Evolutionary conservation across 2,329 filamentous ascomycete genomes (phyloP).

Genomic region (Aureobasidium uvarum): DNA sequence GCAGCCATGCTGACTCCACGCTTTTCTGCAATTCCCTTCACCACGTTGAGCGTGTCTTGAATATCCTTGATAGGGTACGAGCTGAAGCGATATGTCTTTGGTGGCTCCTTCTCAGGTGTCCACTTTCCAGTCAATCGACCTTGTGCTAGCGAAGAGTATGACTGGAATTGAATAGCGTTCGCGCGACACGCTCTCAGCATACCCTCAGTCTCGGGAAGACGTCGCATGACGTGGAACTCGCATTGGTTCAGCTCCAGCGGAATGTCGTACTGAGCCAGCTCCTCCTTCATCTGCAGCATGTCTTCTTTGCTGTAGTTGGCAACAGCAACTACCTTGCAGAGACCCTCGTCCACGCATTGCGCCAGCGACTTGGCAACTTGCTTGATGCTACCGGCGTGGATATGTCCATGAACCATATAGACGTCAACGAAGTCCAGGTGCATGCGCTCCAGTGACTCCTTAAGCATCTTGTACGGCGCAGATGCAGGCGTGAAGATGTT

Average conservation of each 20-base stretch:
- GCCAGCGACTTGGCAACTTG: conserved; percentile 45
- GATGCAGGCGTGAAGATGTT: conserved; percentile 38
- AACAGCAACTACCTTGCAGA: conserved; percentile 46
- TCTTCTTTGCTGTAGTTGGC: conserved; percentile 47
- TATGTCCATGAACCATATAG: conserved; percentile 46
- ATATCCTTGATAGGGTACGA: conserved; percentile 48
- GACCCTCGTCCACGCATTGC: conserved; percentile 45
- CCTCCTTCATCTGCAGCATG: conserved; percentile 47
- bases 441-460: conserved; percentile 41
- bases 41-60: conserved; percentile 41
- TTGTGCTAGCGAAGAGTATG: conserved; percentile 45
- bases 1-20: conserved; percentile 40
- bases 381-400: conserved; percentile 44
- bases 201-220: conserved; percentile 44
- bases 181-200: conserved; percentile 44
- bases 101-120: conserved; percentile 41
- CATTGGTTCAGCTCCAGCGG: conserved; percentile 49
- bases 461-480: conserved; percentile 41
- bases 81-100: conserved; percentile 42
- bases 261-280: conserved; percentile 40
- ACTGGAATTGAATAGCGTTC: conserved; percentile 46
- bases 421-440: conserved; percentile 43
- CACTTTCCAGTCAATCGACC: conserved; percentile 46
- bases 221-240: conserved; percentile 47
- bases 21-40: conserved; percentile 41